phyloP scores from a whole-genome alignment of 1,284 basidiomycete species.

The Ustilago nuda region DNA sequence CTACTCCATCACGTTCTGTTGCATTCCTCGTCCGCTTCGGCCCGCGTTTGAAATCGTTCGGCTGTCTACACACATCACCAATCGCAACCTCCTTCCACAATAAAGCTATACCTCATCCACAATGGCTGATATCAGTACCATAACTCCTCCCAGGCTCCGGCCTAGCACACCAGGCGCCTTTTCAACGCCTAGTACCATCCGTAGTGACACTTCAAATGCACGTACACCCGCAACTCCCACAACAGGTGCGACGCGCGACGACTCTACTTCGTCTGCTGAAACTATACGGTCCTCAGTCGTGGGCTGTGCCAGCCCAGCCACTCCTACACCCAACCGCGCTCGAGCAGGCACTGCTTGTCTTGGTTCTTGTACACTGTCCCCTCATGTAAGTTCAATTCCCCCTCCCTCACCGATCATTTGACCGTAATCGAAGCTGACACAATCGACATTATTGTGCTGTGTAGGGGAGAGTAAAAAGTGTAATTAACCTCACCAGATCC shows the following conservation, averaged over 20 bases:
- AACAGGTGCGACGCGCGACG: neutral
- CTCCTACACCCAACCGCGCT: neutral
- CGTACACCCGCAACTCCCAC: neutral
- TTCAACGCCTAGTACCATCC: neutral
- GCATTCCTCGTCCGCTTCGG: no score
- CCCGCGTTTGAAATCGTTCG: neutral
- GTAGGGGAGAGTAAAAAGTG: neutral
- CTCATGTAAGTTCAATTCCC: neutral
- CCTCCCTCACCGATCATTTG: neutral
- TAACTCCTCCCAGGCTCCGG: no score
- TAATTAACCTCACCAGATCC: constrained; percentile 1
- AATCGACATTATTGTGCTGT: neutral
- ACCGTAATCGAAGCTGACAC: no score
- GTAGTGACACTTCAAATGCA: neutral
- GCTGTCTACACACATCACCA: neutral
- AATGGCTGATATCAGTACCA: no score
- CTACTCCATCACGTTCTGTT: no score
- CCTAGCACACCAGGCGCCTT: neutral
- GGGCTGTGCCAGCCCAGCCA: neutral
- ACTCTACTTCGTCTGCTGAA: neutral
- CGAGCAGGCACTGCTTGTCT: neutral
- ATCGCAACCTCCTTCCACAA: no score
- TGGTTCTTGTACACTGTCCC: neutral
- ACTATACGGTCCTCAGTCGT: neutral
- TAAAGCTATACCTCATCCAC: no score